Evolutionary conservation across 2,329 filamentous ascomycete species (phyloP), one percentile per base, ranked within the genome.

Genomic region (Claviceps sp.): DNA sequence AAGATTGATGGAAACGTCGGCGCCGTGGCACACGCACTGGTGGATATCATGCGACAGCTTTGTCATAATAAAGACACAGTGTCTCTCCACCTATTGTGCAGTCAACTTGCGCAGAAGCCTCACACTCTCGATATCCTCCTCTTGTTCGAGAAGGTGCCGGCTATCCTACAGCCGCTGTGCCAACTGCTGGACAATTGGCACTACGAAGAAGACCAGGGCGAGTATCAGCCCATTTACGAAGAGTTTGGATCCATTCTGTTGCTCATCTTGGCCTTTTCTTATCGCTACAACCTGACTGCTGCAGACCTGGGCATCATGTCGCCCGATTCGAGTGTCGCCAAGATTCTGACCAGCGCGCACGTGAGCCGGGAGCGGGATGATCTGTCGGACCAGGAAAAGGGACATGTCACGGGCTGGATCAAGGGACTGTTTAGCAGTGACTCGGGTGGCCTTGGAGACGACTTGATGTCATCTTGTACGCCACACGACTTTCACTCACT

Each of bases 1-100:
- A 85, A 84, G 49, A 89, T 93, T 77, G 88, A 95, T 61, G 91
- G 91, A 1, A 96, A 96, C 65, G 88, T 88, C 2, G 89, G 87
- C 2, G 88, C 89, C 2, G 87, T 94, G 18, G 86, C 85, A 49
- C 82, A 84, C 54, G 90, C 89, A 2, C 72, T 90, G 45, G 79
- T 82, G 41, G 85, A 88, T 71, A 83, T 87, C 36, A 77, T 89
- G 60, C 74, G 78, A 22, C 79, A 81, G 56, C 74, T 89, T 16
- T 90, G 85, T 60, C 72, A 74, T 18, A 83, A 77, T 47, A 87
- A 85, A 59, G 87, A 89, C 59, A 91, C 87, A 0, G 87, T 88
- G 77, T 78, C 84, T n/a, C 67, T 94, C 47, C 89, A 89, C 64
- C 74, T 78, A 1, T 67, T 91, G 1, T 93, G 87, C 62, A 81